Base-by-base conservation (phyloP, 306 rosid species). In the Trichosanthes truncata region DNA sequence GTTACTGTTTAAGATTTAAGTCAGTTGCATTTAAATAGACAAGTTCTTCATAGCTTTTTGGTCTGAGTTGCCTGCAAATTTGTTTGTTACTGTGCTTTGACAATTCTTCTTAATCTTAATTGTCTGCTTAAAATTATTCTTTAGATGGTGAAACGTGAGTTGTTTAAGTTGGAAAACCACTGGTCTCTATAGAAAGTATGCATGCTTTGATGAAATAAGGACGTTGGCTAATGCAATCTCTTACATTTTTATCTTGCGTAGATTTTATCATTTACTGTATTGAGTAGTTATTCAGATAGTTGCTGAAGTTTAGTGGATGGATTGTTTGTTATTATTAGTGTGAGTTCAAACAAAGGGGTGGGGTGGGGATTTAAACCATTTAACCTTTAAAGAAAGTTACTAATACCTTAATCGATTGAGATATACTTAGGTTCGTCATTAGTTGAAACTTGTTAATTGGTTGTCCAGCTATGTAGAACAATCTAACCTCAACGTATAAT, bases 151-250 rank as follows among this genome's bases (percentile, higher is more conserved):
- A 71, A 45, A 25, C 21, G 56, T 48, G 23, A 25, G 77, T 73
- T 65, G 72, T 65, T 45, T 45, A 41, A n/a, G 76, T 72, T 73
- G 78, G 78, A 14, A 68, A 68, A n/a, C 74, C 10, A 46, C 31
- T 45, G 76, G 56, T 25, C 55, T 23, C 76, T 25, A 13, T 72
- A 46, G 53, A 12, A 46, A 45, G 23, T 72, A 72, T 14, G 40
- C 20, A 48, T 15, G n/a, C 11, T 73, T 72, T 72, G 40, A 72
- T 73, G 78, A 73, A 41, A 26, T 29, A 73, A 48, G 15, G 78
- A 29, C 48, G 60, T 46, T 46, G 41, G 57, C 43, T 26, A 15
- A 33, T 23, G 21, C 35, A 25, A 13, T 26, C 78, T 48, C 36
- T 36, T 36, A 66, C 25, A 46, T 46, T 48, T 45, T 8, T 48